Base-by-base conservation (phyloP, 192 early-diverging fungal species). In the Obelidium mucronatum region DNA sequence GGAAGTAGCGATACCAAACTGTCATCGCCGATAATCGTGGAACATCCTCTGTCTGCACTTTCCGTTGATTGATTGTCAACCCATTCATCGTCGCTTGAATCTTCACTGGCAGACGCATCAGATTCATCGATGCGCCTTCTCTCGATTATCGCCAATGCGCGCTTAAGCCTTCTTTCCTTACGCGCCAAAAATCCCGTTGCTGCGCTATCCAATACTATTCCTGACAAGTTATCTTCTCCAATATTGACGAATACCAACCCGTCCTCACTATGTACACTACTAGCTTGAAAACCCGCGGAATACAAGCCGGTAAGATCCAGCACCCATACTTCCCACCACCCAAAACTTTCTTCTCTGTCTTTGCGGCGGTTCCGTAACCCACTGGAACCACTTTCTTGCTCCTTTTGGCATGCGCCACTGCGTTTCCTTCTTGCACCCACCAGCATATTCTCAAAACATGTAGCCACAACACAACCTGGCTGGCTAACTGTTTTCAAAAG, bases 311-410 rank as follows among this genome's bases (percentile, higher is more conserved):
- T 13, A 51, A 65, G 22, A 35, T 76, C 75, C 31, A 76, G 42
- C 15, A 61, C 34, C 68, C 68, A 67, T 15, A 61, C 17, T 37
- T 70, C 68, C 75, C 68, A 71, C 67, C 63, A 75, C 40, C 61
- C 73, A 19, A 11, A 5, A 6, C 28, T 15, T 28, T 35, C 64
- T 40, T 42, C 40, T 5, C 40, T 35, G 31, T 30, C 39, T 42
- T 0, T 26, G 19, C 37, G 13, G 13, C 58, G 55, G 53, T 54
- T 69, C 22, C 42, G 52, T 28, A 54, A 53, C 2, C 48, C 1
- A 52, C 13, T n/a, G 19, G 42, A 2, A 13, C 67, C 1, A 17
- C 67, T 19, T 44, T 51, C 24, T 8, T 11, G 11, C 44, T 17
- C 19, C 28, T 22, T 26, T 22, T 33, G 13, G n/a, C 67, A n/a